Percentiles rank a stretch among this genome's conserved stretches.
These are phyloP conservation scores for Ceratopteris richardii DNA, from an alignment of 75 land plant species.

Conservation along the genomic window DNA sequence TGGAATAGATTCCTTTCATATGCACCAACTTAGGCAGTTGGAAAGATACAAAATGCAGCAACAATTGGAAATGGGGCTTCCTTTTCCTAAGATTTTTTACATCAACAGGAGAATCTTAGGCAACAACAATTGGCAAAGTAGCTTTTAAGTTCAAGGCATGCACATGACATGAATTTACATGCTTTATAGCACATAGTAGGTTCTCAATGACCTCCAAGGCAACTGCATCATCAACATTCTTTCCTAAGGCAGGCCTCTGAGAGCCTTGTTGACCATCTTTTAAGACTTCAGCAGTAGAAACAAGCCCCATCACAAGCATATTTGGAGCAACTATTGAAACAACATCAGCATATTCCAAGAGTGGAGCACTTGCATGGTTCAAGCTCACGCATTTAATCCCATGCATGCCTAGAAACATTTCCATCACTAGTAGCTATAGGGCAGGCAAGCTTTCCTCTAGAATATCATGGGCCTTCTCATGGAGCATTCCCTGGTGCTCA, in stretches of 20 bases:
- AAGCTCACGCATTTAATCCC: slow-evolving; percentile 21
- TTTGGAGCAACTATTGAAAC: slow-evolving; percentile 28
- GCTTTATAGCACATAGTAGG: slow-evolving; percentile 2
- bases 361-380: slow-evolving; percentile 38
- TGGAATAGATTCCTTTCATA: slow-evolving; percentile 5
- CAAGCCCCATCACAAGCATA: slow-evolving; percentile 17
- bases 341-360: slow-evolving; percentile 27
- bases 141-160: slow-evolving; percentile 17
- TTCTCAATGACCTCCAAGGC: slow-evolving; percentile 8
- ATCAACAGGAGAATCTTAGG: slow-evolving; percentile 39
- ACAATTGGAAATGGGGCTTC: slow-evolving; percentile 24
- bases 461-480: background rate
- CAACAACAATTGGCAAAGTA: slow-evolving; percentile 17
- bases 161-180: slow-evolving; percentile 13
- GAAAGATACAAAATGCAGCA: slow-evolving; percentile 19
- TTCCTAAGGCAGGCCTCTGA: slow-evolving; percentile 22
- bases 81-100: slow-evolving; percentile 10
- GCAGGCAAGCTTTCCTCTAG: slow-evolving; percentile 6
- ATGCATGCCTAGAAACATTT: slow-evolving; percentile 12
- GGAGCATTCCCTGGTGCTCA: background rate
- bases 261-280: slow-evolving; percentile 43
- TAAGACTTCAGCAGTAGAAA: slow-evolving; percentile 26
- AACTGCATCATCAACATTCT: slow-evolving; percentile 15
- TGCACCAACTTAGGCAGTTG: slow-evolving; percentile 14
- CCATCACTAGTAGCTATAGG: slow-evolving; percentile 11